phyloP scores from a whole-genome alignment of 2,329 filamentous ascomycete species.

The Juglanconis oblonga region DNA sequence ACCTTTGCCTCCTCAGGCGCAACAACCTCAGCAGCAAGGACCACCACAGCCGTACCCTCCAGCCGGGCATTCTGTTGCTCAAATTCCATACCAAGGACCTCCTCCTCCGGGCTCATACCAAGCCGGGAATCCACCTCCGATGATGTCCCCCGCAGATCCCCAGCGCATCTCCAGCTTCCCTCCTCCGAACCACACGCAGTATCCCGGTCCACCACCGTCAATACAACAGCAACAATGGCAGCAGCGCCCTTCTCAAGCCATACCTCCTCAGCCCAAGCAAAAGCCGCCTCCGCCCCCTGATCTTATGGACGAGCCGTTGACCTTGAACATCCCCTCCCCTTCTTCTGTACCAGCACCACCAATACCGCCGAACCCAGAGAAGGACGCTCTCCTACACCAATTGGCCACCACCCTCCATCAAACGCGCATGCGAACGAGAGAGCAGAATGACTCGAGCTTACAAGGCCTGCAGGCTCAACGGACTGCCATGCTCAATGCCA shows the following conservation, averaged over 20 bases:
- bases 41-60: conserved; percentile 14
- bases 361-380: conserved; percentile 93
- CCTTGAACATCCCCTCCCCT: conserved; percentile 45
- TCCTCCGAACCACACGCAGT: conserved; percentile 18
- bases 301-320: conserved; percentile 56
- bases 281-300: conserved; percentile 48
- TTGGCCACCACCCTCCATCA: conserved; percentile 68
- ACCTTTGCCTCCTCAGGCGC: conserved; percentile 27
- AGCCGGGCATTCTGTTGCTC: conserved; percentile 28
- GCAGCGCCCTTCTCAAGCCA: conserved; percentile 19
- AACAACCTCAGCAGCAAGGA: conserved; percentile 3
- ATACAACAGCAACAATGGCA: background rate
- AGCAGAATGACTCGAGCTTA: conserved; percentile 72
- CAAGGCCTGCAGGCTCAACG: conserved; percentile 77
- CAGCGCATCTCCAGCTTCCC: conserved; percentile 16
- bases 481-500: conserved; percentile 68
- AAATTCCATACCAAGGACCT: conserved; percentile 22
- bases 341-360: conserved; percentile 68
- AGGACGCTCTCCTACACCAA: conserved; percentile 78
- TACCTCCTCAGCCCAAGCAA: conserved; percentile 24
- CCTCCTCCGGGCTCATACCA: conserved; percentile 19
- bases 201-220: conserved; percentile 23
- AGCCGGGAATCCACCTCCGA: conserved; percentile 16
- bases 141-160: conserved; percentile 7
- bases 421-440: conserved; percentile 65